Percentiles rank a stretch among this genome's conserved stretches.
These are phyloP conservation scores for Kwoniella sp. DNA, from an alignment of 768 basidiomycete species.

Conservation along the genomic window DNA sequence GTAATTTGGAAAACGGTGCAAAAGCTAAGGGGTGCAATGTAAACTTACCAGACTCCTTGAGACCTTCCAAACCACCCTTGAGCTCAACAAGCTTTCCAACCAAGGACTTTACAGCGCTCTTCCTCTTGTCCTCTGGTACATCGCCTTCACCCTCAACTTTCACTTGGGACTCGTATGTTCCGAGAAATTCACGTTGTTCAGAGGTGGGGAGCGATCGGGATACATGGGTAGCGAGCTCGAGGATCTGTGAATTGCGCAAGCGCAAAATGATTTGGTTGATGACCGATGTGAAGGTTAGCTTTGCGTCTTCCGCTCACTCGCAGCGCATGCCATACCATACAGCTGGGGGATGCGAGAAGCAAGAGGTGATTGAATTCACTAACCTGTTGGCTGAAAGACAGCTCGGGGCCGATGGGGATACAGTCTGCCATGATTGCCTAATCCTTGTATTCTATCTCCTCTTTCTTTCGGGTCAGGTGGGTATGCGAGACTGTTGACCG, in stretches of 20 bases:
- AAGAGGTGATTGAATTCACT: background rate
- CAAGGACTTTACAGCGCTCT: constrained; percentile 40
- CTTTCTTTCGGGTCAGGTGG: background rate
- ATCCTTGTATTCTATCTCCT: background rate
- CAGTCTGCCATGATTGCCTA: constrained; percentile 47
- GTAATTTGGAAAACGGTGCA: no score
- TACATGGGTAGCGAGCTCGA: constrained; percentile 49
- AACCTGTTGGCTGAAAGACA: constrained; percentile 49
- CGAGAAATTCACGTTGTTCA: constrained; percentile 42
- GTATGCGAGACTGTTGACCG: constrained; percentile 6
- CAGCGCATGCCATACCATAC: background rate
- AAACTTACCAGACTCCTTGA: constrained; percentile 52
- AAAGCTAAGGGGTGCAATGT: no score
- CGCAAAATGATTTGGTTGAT: background rate
- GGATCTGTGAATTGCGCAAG: constrained; percentile 28
- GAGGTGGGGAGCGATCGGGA: constrained; percentile 45
- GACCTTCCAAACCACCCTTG: constrained; percentile 46
- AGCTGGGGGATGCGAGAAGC: background rate
- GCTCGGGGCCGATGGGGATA: constrained; percentile 52
- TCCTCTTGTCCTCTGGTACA: constrained; percentile 32
- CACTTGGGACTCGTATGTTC: constrained; percentile 33
- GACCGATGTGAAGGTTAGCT: background rate
- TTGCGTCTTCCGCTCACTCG: background rate
- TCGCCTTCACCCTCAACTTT: constrained; percentile 35
- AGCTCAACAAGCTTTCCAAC: constrained; percentile 44